Evolutionary conservation across 2,329 filamentous ascomycete species (phyloP), one percentile per base, ranked within the genome.

Genomic region (Trichoderma sp.): DNA sequence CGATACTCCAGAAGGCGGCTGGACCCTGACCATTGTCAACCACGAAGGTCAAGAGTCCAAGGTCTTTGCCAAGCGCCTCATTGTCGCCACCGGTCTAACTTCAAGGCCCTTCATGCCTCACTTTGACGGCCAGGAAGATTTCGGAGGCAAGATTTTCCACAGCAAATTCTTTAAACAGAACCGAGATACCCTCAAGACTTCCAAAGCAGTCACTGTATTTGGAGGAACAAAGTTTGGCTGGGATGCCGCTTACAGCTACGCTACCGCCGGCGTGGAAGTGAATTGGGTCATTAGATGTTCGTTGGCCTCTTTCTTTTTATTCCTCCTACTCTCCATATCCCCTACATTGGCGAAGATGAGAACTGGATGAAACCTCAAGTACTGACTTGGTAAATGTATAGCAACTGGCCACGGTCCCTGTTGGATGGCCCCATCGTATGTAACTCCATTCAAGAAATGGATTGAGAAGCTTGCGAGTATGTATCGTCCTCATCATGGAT

Each of bases 391-490:
- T 34, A 12, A 36, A 36, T 8, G 3, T 36, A 3, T 51, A 82
- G 80, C 77, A 36, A 84, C 80, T 32, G 89, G 89, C 3, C 86
- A 88, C 72, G 89, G 90, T 0, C 88, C 90, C 0, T 82, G 84
- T 0, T 92, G 84, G 84, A 84, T 92, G 79, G 80, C 87, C 0
- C 87, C 88, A 1, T 80, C 87, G 1, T 89, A 88, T 70, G 89
- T 93, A 18, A 92, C 91, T 1, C 90, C 90, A 0, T 77, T 92
- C n/a, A 90, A 90, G 78, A 86, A 86, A 72, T 89, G 88, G 86
- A 81, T 93, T 0, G 91, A 94, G 79, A 89, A 91, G 75, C 84
- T 94, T 5, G 86, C 91, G 4, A 86, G 87, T 83, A 72, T 70
- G 82, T 80, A 8, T 28, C 43, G 1, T 32, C 4, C 36, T 7